Conservation (phyloP, 331 rosid species). For the Spiraea crenata region DNA sequence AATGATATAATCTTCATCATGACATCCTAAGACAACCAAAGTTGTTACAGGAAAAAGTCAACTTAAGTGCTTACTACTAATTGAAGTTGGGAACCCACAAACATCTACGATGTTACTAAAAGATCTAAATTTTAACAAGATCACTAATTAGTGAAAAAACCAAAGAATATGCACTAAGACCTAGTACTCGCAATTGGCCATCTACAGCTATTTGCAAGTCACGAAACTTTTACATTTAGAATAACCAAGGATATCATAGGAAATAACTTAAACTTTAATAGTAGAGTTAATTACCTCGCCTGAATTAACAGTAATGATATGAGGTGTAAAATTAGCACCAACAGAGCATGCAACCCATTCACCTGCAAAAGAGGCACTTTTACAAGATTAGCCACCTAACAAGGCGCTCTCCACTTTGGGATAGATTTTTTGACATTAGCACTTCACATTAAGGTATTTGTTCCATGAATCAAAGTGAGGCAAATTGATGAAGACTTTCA, state of each 20-base stretch:
- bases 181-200: constrained; percentile 6
- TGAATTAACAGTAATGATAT: constrained; percentile 77
- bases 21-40: constrained; percentile 65
- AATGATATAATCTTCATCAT: constrained; percentile 97
- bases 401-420: not conserved
- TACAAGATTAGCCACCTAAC: constrained; percentile 9
- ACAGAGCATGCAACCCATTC: constrained; percentile 87
- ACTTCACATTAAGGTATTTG: not conserved
- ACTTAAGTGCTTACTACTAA: not conserved
- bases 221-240: not conserved
- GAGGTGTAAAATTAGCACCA: constrained; percentile 94
- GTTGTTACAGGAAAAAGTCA: constrained; percentile 18
- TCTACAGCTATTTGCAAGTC: constrained; percentile 9
- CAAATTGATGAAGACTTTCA: not conserved
- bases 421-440: not conserved
- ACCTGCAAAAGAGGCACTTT: constrained; percentile 42
- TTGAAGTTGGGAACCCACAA: not conserved
- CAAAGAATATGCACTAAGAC: not conserved
- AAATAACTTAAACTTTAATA: constrained; percentile 3
- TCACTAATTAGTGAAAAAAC: not conserved
- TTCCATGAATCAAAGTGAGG: not conserved
- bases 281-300: constrained; percentile 71
- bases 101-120: not conserved
- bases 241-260: constrained; percentile 10
- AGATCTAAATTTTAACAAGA: not conserved